Conservation (phyloP, 306 rosid genomes). For the Cicer yamashitae region DNA sequence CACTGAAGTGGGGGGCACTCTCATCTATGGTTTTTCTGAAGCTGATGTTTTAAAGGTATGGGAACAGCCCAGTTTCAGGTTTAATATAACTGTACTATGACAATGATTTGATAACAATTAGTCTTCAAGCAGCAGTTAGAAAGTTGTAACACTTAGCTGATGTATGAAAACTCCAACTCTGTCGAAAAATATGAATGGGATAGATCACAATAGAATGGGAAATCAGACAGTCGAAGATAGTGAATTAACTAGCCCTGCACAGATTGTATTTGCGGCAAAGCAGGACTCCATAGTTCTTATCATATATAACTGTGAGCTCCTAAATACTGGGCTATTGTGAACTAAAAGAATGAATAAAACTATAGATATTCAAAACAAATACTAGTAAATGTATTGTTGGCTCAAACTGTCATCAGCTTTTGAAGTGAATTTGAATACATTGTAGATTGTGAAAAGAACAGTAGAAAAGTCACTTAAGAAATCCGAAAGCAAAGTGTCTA, state of each 20-base stretch:
- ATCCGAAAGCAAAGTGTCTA: neutral
- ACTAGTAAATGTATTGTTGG: neutral
- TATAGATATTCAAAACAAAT: neutral
- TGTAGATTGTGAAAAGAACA: neutral
- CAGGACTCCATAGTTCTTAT: neutral
- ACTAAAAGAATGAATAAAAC: neutral
- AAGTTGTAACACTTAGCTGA: neutral
- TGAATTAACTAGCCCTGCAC: neutral
- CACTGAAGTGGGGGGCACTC: neutral
- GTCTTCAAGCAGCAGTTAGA: neutral
- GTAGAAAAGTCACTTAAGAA: neutral
- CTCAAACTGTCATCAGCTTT: neutral
- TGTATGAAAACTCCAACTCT: neutral
- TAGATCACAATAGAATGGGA: neutral
- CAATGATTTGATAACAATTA: neutral
- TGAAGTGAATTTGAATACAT: neutral
- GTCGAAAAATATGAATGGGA: neutral
- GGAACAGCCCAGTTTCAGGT: too few relatives aligned
- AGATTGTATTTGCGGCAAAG: neutral
- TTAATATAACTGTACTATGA: too few relatives aligned
- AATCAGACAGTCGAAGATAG: slow-evolving; percentile 2
- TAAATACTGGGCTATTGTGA: neutral
- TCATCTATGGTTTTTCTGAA: neutral
- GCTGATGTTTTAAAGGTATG: too few relatives aligned
- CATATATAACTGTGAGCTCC: neutral